Conservation (phyloP, 306 rosid species). For the Mimosa bimucronata region DNA sequence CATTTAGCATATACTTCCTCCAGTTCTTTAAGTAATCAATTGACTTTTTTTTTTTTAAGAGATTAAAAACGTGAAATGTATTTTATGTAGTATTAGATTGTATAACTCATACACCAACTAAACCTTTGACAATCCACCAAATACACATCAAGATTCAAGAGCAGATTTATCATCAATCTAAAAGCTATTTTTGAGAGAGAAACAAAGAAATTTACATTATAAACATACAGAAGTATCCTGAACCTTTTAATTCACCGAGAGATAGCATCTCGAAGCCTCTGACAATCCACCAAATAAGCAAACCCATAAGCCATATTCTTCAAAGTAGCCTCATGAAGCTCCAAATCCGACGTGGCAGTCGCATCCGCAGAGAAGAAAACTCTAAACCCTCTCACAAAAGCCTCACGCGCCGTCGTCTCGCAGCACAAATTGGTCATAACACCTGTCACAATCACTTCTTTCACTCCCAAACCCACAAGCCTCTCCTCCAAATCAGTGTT, state of each 20-base stretch:
- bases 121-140: no score
- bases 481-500: conserved; percentile 54
- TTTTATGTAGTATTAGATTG: no score
- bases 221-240: neutral
- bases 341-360: conserved; percentile 53
- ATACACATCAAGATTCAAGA: neutral
- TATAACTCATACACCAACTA: no score
- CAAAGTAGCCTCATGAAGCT: conserved; percentile 71
- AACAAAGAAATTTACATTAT: neutral
- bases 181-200: neutral
- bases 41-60: no score
- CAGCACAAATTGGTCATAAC: conserved; percentile 84
- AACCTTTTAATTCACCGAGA: conserved; percentile 19
- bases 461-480: conserved; percentile 55
- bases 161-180: neutral
- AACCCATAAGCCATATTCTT: conserved; percentile 76
- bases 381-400: conserved; percentile 61
- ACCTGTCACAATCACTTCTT: conserved; percentile 73
- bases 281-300: conserved; percentile 67
- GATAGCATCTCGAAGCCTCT: conserved; percentile 39
- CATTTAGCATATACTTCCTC: neutral
- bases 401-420: conserved; percentile 85
- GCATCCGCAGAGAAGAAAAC: conserved; percentile 78
- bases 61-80: no score
- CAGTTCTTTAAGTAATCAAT: no score